Base-by-base conservation (phyloP, 768 basidiomycete species). In the Calocera viscosa region DNA sequence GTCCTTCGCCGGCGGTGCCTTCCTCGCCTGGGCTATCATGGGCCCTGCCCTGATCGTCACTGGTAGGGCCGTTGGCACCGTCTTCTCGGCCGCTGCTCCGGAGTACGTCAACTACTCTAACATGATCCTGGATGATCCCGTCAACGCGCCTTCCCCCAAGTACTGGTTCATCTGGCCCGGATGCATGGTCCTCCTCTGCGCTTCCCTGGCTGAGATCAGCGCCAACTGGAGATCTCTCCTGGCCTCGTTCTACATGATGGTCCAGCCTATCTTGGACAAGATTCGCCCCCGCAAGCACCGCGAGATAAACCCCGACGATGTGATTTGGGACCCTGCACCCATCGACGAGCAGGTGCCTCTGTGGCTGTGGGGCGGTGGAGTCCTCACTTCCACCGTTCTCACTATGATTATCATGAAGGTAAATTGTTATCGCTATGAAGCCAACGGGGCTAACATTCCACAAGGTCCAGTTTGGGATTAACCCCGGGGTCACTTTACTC, bases 121-220 rank as follows among this genome's bases (percentile, higher is more conserved):
- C 1, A 75, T 84, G 73, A 81, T 80, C 1, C 82, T 84, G 74
- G 68, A 71, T 1, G 79, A 84, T 65, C 79, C 80, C 11, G 68
- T 80, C 67, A 74, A 76, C 26, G 69, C 69, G 0, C 83, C 84
- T 0, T 85, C 83, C 24, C 81, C 83, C 16, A 80, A 83, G 33
- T 84, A 84, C 74, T 85, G 84, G 85, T 76, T 85, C 63, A 74
- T 85, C 38, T 85, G 84, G 84, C 84, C 84, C 38, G 84, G 84
- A 73, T 81, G 84, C 67, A 72, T 85, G 60, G 77, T 85, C 75
- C 85, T 86, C 82, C 76, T 86, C 70, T 70, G 85, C 67, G 85
- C 83, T 74, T 82, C 83, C 53, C 83, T 84, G 72, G 78, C 81
- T 35, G 84, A 85, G 67, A 78, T 85, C 66, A 67, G 77, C 63